Base-by-base conservation (phyloP, 1,139 yeast species). In the Neolecta irregularis region DNA sequence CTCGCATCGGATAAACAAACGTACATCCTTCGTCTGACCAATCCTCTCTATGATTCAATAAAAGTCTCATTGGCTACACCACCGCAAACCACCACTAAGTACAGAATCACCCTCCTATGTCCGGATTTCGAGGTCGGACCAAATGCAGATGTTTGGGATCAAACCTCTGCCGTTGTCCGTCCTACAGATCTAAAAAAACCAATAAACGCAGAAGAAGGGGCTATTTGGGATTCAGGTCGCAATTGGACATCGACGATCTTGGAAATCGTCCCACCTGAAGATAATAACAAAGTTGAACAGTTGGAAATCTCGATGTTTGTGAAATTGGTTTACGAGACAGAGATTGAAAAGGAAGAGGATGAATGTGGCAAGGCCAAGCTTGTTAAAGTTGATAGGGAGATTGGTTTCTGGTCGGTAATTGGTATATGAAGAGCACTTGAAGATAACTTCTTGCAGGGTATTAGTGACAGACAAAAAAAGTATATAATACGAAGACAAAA, bases 241-340 rank as follows among this genome's bases (percentile, higher is more conserved):
- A 42, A 42, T 24, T 42, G 44, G 43, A 35, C 41, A 11, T 33
- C 36, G 19, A 44, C 39, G 4, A 18, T 42, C 5, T 17, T 39
- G 13, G 45, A 42, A 24, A 15, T 42, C 7, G 35, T 41, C 9
- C 42, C 42, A 9, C n/a, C 35, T 12, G 21, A 28, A 28, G 8
- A 20, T 28, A 6, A 8, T 6, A 20, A 20, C 9, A 28, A 28
- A 20, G 21, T 20, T 28, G 21, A 28, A 20, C 12, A 20, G 22
- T n/a, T 28, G 12, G 31, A 28, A 28, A 28, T 28, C 13, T 28
- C 31, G 22, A 16, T 28, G 4, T 28, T 28, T 28, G 31, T 28
- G 12, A 28, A 28, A 8, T 6, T 28, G 22, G 5, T 28, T 28
- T 7, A 16, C 22, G 21, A 28, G 12, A 16, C 22, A 4, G 22